Base-by-base conservation (phyloP, 352 stramenopile species). In the Blastocystis sp. region DNA sequence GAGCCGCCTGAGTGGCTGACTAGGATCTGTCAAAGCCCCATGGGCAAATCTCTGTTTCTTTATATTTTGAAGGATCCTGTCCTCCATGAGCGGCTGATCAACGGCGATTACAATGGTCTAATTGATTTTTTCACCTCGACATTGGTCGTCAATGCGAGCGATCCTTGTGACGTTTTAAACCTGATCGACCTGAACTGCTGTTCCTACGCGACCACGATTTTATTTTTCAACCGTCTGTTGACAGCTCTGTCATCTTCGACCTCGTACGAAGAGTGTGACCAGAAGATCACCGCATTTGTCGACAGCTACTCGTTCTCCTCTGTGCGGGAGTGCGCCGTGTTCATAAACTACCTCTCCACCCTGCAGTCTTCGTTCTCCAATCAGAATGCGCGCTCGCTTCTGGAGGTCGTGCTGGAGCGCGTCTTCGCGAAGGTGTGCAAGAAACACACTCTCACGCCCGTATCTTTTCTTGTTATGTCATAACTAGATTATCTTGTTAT, bases 61-160 rank as follows among this genome's bases (percentile, higher is more conserved):
- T 80, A 64, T 39, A 80, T 80, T 64, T 53, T 80, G 5, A 59
- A 61, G 18, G 70, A 80, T 37, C 26, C 41, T 7, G 45, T 26
- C 13, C 50, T 80, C n/a, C 47, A 34, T 7, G 70, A 61, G 6
- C 70, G 26, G 11, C 43, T 80, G 3, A 11, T 13, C 54, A 64
- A 13, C 11, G 26, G 2, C 41, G 43, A 61, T 43, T 80, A 80
- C 54, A 80, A 80, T 39, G 70, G 43, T 15, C 70, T 80, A 3
- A 15, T 80, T n/a, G 47, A 80, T 37, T 80, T 80, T 26, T 80
- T 80, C 70, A 47, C 56, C 4, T 80, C 70, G 0, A 50, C 70
- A 3, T 53, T 64, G n/a, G 26, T 80, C 47, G 5, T 80, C n/a
- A 62, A 80, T 39, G 4, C 43, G 0, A 7, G 18, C 23, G 47